Evolutionary conservation across 2,329 filamentous ascomycete genomes (phyloP), one percentile per base, ranked within the genome.

Genomic region (Rutstroemia sp.): DNA sequence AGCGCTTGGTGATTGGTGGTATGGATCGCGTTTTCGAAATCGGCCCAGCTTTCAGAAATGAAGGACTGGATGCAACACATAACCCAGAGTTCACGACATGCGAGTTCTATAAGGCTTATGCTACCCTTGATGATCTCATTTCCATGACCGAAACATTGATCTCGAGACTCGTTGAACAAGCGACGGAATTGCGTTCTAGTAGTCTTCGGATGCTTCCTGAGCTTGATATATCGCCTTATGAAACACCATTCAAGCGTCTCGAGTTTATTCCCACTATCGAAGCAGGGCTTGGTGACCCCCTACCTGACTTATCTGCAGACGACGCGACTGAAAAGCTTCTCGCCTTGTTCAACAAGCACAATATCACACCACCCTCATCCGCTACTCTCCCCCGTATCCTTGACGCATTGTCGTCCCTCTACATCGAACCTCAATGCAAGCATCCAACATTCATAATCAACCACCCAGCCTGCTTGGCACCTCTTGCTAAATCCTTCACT

Each of bases 31-130:
- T 99, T 25, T 99, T 95, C 67, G 94, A 99, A 72, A 92, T 99
- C 62, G 94, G 94, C 0, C 87, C 90, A 3, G 85, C 85, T 12
- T 99, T 99, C 72, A 83, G 94, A 45, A 99, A 99, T 69, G 94
- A 99, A 74, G 90, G 90, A 71, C 74, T 96, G 38, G 92, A 96
- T 70, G 81, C 81, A 30, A 96, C 90, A 0, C 94, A 99, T 70
- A 99, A 99, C 68, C 92, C 94, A 0, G 94, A 99, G 69, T 99
- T 97, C 73, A 94, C 89, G 46, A 97, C 90, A 59, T 97, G 92
- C 76, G 94, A 99, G 73, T 97, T 96, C 73, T 99, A 99, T 73
- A 86, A 88, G 59, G 86, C 92, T 2, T 95, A 92, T 66, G 84
- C 87, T 59, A 88, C 86, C 61, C 79, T 96, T 0, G 75, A 84